Evolutionary conservation across 2,329 filamentous ascomycete genomes (phyloP).

Genomic region (Pseudocercospora fijiensis): DNA sequence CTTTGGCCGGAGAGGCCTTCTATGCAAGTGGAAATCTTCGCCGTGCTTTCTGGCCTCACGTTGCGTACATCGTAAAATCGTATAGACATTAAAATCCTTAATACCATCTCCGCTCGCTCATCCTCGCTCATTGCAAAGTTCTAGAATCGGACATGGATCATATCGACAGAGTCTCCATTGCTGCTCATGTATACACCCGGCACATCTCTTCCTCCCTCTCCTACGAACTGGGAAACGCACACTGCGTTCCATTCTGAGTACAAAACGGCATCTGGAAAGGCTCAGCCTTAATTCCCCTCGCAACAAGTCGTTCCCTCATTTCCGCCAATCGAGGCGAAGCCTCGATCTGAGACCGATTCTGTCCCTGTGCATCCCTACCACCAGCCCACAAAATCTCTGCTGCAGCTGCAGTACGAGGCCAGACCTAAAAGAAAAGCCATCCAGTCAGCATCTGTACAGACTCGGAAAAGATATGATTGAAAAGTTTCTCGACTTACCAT

Average conservation of each 20-base stretch:
- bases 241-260: constrained; percentile 59
- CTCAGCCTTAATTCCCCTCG: constrained; percentile 62
- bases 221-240: constrained; percentile 32
- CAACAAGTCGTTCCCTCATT: constrained; percentile 73
- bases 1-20: background rate
- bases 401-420: constrained; percentile 72
- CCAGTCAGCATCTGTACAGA: background rate
- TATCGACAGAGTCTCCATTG: background rate
- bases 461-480: background rate
- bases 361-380: constrained; percentile 59
- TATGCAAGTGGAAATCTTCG: background rate
- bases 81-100: too few relatives aligned
- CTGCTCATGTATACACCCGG: background rate
- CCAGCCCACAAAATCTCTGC: constrained; percentile 82
- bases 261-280: constrained; percentile 74
- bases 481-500: constrained; percentile 43
- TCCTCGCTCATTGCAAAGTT: background rate
- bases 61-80: background rate
- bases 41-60: too few relatives aligned
- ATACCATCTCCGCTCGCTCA: too few relatives aligned
- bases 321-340: constrained; percentile 69
- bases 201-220: background rate
- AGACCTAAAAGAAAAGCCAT: constrained; percentile 49
- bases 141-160: background rate
- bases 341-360: constrained; percentile 69